Conservation (phyloP, 345 rosid species). For the Syzygium jambos region DNA sequence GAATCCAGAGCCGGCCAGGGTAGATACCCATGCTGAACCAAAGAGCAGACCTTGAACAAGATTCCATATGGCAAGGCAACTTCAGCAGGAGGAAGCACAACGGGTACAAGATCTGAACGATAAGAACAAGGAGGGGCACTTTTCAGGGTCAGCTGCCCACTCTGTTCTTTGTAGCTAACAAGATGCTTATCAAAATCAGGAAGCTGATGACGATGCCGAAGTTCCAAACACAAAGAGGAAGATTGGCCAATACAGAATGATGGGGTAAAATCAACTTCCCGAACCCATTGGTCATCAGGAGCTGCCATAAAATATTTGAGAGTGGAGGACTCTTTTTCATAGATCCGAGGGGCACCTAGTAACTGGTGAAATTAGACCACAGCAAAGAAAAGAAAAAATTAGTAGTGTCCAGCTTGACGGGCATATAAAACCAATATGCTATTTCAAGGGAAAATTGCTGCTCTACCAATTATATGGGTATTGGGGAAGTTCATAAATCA, state of each 20-base stretch:
- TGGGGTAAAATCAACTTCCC: constrained; percentile 42
- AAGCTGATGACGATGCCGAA: constrained; percentile 10
- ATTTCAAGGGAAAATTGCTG: background rate
- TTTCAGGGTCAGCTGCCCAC: constrained; percentile 5
- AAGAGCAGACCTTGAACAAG: constrained; percentile 28
- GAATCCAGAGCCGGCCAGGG: constrained; percentile 30
- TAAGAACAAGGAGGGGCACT: constrained; percentile 14
- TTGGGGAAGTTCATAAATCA: background rate
- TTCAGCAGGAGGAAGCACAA: constrained; percentile 23
- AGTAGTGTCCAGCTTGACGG: background rate
- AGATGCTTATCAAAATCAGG: constrained; percentile 27
- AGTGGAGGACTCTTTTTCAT: background rate
- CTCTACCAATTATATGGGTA: background rate
- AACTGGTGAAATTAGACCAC: constrained; percentile 7
- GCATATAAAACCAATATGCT: background rate
- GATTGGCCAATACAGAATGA: constrained; percentile 38
- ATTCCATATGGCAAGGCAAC: constrained; percentile 24
- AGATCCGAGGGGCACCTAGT: constrained; percentile 20
- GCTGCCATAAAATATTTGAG: constrained; percentile 16
- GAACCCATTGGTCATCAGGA: constrained; percentile 32
- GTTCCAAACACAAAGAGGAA: constrained; percentile 39
- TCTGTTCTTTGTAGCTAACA: constrained; percentile 14
- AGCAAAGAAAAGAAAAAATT: background rate
- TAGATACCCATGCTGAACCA: constrained; percentile 42
- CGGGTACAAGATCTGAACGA: constrained; percentile 20